Conservation (phyloP, 345 rosid species). For the Mercurialis annua region DNA sequence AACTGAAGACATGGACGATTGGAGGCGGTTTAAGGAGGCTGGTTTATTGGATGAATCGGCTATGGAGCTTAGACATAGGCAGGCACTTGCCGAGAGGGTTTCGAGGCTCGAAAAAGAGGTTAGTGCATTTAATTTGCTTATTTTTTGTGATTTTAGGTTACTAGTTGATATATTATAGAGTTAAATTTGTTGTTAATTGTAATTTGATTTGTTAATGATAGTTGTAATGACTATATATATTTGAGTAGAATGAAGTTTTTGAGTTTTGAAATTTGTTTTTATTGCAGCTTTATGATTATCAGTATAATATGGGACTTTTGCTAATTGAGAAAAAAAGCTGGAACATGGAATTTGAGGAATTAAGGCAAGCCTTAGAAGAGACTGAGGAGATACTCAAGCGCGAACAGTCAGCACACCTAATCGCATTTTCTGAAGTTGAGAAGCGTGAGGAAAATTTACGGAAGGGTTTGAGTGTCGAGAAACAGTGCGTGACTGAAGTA, state of each 20-base stretch:
- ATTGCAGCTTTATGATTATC: slow-evolving; percentile 72
- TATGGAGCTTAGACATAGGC: slow-evolving; percentile 62
- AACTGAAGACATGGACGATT: slow-evolving; percentile 49
- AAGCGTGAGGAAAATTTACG: slow-evolving; percentile 63
- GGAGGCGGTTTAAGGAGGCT: slow-evolving; percentile 73
- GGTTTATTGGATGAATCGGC: slow-evolving; percentile 73
- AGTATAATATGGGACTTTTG: slow-evolving; percentile 84
- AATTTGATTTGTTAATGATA: not conserved
- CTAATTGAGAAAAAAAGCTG: slow-evolving; percentile 82
- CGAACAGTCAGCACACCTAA: slow-evolving; percentile 53
- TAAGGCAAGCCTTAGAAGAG: slow-evolving; percentile 57
- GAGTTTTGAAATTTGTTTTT: not conserved
- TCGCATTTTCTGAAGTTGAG: slow-evolving; percentile 67
- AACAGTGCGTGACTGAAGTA: slow-evolving; percentile 66
- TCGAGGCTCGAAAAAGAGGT: slow-evolving; percentile 69
- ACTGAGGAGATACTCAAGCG: slow-evolving; percentile 67
- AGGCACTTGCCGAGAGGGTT: slow-evolving; percentile 56
- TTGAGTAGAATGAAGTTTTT: too few relatives aligned
- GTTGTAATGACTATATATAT: not conserved
- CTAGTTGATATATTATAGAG: not conserved
- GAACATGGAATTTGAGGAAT: slow-evolving; percentile 43
- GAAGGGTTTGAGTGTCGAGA: slow-evolving; percentile 55
- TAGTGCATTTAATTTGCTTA: slow-evolving; percentile 1
- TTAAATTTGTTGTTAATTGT: not conserved
- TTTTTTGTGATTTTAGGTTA: not conserved